A percentile compares a stretch with the other conserved stretches of the same genome.
Evolutionary conservation across 192 early-diverging fungal species (phyloP).

Genomic region (Mortierella alpina): DNA sequence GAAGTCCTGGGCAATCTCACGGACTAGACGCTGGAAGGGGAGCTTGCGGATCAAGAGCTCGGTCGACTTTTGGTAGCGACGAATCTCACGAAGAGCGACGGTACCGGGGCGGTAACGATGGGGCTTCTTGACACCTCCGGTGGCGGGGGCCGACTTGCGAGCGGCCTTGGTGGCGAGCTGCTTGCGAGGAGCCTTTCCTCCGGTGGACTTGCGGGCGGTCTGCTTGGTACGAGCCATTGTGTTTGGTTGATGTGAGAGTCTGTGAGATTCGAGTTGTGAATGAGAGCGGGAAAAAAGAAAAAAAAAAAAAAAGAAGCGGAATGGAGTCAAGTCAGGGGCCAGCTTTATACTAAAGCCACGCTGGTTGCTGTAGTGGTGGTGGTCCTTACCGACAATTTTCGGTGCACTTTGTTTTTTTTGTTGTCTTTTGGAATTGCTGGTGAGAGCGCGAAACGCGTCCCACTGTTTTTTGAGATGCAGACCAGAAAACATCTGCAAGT

Average conservation of each 20-base stretch:
- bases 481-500: no score
- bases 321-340: not conserved
- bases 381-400: constrained; percentile 5
- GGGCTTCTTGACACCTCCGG: constrained; percentile 96
- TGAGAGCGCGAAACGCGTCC: no score
- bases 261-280: constrained; percentile 35
- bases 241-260: constrained; percentile 55
- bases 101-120: constrained; percentile 91
- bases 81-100: constrained; percentile 92
- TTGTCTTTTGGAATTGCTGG: not conserved
- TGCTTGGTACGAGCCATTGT: constrained; percentile 80
- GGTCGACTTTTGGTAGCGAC: constrained; percentile 96
- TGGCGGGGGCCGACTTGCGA: constrained; percentile 93
- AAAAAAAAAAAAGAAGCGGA: constrained; percentile 1
- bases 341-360: not conserved
- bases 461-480: no score
- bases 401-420: constrained; percentile 1
- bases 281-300: constrained; percentile 1
- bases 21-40: constrained; percentile 95
- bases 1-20: constrained; percentile 99
- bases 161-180: constrained; percentile 96
- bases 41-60: constrained; percentile 94
- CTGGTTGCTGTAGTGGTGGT: not conserved
- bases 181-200: constrained; percentile 98
- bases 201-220: constrained; percentile 98